phyloP scores from a whole-genome alignment of 805 yeast species.

The Cyberlindnera mississippiensis region DNA sequence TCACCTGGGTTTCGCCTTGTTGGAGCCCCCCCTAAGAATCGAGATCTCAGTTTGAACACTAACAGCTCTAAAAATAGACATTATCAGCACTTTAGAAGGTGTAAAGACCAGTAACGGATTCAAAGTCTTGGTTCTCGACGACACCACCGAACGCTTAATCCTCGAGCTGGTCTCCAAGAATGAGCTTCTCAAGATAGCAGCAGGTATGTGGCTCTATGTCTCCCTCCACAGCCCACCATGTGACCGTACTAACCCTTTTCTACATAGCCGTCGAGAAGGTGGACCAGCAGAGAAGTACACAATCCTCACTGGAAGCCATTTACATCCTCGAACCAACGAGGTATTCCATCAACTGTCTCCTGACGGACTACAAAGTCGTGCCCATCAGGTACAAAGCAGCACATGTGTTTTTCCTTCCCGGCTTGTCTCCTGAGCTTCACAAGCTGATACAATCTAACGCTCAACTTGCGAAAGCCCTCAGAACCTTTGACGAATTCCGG shows the following conservation, averaged over 20 bases:
- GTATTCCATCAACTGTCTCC: constrained; percentile 69
- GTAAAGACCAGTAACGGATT: constrained; percentile 42
- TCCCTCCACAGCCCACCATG: too few species aligned
- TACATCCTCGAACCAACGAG: constrained; percentile 70
- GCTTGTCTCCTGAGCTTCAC: constrained; percentile 35
- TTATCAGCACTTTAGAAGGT: constrained; percentile 35
- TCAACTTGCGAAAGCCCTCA: constrained; percentile 28
- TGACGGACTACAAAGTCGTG: constrained; percentile 62
- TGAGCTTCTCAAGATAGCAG: constrained; percentile 47
- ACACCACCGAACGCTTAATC: constrained; percentile 45
- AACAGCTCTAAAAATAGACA: constrained; percentile 21
- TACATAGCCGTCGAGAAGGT: constrained; percentile 57
- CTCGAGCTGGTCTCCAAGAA: constrained; percentile 44
- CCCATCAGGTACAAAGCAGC: constrained; percentile 75
- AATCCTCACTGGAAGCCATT: constrained; percentile 68
- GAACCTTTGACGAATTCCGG: constrained; percentile 38
- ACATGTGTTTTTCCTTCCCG: constrained; percentile 70
- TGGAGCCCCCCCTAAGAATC: too few species aligned
- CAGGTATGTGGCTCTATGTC: constrained; percentile 4
- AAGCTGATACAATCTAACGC: constrained; percentile 27
- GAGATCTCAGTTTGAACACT: background rate
- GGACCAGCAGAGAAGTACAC: constrained; percentile 57
- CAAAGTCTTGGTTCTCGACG: constrained; percentile 55
- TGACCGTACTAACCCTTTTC: too few species aligned
- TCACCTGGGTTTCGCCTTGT: too few species aligned